A percentile compares a stretch with the other conserved stretches of the same genome.
Evolutionary conservation across 108 stramenopile species (phyloP).

Genomic region (Cyclotella distinguenda): DNA sequence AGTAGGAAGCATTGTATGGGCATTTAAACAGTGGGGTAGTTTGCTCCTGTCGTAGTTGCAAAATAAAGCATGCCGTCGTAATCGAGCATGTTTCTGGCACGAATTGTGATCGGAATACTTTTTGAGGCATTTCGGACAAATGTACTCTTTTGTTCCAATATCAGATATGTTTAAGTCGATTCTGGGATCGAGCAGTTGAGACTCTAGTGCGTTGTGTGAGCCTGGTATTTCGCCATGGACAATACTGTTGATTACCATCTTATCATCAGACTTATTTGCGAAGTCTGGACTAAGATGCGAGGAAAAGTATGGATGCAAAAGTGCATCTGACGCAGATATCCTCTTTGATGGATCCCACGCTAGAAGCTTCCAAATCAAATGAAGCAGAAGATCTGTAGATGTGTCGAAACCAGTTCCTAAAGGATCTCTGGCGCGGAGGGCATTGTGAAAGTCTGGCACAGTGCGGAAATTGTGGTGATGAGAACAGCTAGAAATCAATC

Average conservation of each 20-base stretch:
- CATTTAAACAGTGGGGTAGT: slow-evolving; percentile 82
- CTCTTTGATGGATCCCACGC: slow-evolving; percentile 74
- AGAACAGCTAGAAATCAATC: background rate
- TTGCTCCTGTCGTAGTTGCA: slow-evolving; percentile 73
- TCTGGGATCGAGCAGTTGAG: slow-evolving; percentile 68
- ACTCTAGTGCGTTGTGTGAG: slow-evolving; percentile 64
- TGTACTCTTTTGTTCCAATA: slow-evolving; percentile 48
- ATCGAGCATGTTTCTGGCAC: slow-evolving; percentile 80
- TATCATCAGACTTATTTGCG: background rate
- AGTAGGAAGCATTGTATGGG: slow-evolving; percentile 85
- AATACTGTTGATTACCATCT: background rate
- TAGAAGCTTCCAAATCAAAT: slow-evolving; percentile 79
- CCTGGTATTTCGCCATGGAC: slow-evolving; percentile 28
- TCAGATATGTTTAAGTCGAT: slow-evolving; percentile 55
- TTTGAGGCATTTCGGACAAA: slow-evolving; percentile 78
- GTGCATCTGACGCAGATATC: slow-evolving; percentile 65
- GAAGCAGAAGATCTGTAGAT: slow-evolving; percentile 59
- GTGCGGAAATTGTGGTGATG: slow-evolving; percentile 10
- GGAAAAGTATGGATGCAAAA: slow-evolving; percentile 76
- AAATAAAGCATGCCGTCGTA: slow-evolving; percentile 77
- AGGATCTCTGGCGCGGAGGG: slow-evolving; percentile 75
- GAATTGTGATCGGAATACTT: slow-evolving; percentile 77
- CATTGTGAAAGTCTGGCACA: slow-evolving; percentile 81
- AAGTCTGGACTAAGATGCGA: slow-evolving; percentile 12
- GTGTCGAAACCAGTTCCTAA: slow-evolving; percentile 77